A percentile compares a stretch with the other conserved stretches of the same genome.
Conservation (phyloP, 164 flowering plant genomes). For the Annona cherimola region DNA sequence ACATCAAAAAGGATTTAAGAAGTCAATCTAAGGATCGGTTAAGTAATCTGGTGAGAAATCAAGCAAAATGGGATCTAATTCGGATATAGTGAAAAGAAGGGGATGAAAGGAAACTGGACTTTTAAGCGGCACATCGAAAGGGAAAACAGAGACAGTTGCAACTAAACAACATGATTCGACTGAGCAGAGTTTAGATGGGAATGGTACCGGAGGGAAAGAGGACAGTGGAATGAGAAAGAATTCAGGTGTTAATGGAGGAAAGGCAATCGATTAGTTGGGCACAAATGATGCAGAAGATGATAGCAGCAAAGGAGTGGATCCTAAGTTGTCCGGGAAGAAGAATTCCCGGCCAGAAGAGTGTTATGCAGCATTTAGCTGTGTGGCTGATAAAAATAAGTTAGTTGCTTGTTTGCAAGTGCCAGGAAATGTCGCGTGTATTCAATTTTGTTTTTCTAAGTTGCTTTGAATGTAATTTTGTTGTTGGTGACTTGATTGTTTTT, state of each 20-base stretch:
- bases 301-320: constrained; percentile 6
- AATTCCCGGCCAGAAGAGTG: constrained; percentile 45
- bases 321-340: constrained; percentile 25
- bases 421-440: constrained; percentile 48
- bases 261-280: constrained; percentile 12
- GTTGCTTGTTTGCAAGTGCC: constrained; percentile 69
- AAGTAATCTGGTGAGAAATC: constrained; percentile 7
- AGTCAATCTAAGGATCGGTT: constrained; percentile 12
- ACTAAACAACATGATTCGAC: neutral
- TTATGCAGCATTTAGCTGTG: constrained; percentile 50
- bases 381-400: constrained; percentile 35
- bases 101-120: constrained; percentile 10
- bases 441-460: neutral
- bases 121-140: constrained; percentile 9
- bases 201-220: constrained; percentile 4
- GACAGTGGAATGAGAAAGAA: constrained; percentile 12
- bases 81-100: constrained; percentile 9
- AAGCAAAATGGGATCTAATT: constrained; percentile 2
- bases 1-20: neutral
- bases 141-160: constrained; percentile 1
- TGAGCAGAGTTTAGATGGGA: constrained; percentile 13
- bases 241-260: constrained; percentile 8
- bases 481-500: neutral
- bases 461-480: neutral
- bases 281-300: constrained; percentile 21